Percentiles rank a stretch among this genome's conserved stretches.
Evolutionary conservation across 352 stramenopile genomes (phyloP).

Genomic region (Globisporangium sylvaticum): DNA sequence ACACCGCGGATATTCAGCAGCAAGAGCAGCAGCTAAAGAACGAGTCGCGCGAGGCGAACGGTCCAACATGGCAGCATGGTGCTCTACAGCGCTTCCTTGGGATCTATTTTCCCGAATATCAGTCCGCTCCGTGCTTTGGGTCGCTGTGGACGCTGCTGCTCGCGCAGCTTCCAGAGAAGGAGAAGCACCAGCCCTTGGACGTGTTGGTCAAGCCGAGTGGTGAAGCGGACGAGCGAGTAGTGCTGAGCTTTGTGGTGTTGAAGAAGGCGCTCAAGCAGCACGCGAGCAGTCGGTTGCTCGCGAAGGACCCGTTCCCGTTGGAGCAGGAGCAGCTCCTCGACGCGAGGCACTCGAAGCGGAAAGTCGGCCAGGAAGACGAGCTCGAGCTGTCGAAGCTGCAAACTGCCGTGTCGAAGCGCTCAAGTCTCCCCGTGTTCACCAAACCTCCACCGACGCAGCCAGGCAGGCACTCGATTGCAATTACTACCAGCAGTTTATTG

Average conservation of each 20-base stretch:
- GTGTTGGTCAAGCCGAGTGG: background rate
- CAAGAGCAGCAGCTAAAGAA: conserved; percentile 4
- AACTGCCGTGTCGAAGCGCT: conserved; percentile 1
- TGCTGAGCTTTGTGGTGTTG: conserved; percentile 8
- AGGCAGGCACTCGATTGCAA: conserved; percentile 2
- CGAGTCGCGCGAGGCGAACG: background rate
- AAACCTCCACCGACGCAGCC: background rate
- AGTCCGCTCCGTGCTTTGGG: conserved; percentile 22
- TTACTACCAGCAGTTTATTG: background rate
- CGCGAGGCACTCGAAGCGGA: conserved; percentile 3
- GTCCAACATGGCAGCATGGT: conserved; percentile 20
- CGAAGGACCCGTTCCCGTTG: conserved; percentile 36
- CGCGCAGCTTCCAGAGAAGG: background rate
- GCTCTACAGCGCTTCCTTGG: conserved; percentile 30
- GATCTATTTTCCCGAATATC: conserved; percentile 36
- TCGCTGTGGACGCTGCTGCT: conserved; percentile 20
- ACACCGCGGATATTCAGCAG: background rate
- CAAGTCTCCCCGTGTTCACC: conserved; percentile 9
- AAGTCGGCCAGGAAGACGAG: conserved; percentile 13
- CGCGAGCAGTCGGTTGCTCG: conserved; percentile 26
- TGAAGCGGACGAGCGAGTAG: background rate
- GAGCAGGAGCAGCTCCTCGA: conserved; percentile 20
- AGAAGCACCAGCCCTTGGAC: background rate
- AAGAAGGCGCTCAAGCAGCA: conserved; percentile 31
- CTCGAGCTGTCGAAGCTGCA: conserved; percentile 18